Conservation (phyloP, 495 filamentous ascomycete genomes). For the Xanthoparmelia taractica region DNA sequence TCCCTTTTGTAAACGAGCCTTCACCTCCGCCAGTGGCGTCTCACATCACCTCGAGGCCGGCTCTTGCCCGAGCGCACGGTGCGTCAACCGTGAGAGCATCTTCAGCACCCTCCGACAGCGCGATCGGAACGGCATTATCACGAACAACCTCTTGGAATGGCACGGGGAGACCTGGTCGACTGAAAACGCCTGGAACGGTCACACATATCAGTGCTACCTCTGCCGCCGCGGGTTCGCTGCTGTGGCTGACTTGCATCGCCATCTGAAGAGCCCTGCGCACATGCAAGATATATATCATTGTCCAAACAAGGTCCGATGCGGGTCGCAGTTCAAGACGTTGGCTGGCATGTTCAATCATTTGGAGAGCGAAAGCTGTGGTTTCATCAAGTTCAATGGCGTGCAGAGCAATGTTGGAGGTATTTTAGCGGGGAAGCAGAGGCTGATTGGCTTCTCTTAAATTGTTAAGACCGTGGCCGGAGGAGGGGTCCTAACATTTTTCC, state of each 20-base stretch:
- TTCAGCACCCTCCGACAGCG: constrained; percentile 43
- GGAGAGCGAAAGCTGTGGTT: constrained; percentile 47
- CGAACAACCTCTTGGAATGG: constrained; percentile 37
- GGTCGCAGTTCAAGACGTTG: constrained; percentile 40
- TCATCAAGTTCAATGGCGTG: constrained; percentile 43
- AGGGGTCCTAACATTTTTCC: too few species aligned
- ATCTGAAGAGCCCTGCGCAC: constrained; percentile 37
- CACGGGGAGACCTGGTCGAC: constrained; percentile 26
- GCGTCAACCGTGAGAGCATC: constrained; percentile 39
- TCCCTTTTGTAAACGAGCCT: constrained; percentile 38
- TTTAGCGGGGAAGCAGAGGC: constrained; percentile 11
- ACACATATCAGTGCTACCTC: constrained; percentile 39
- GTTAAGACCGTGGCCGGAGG: too few species aligned
- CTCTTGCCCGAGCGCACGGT: constrained; percentile 33
- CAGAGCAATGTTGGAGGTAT: constrained; percentile 28
- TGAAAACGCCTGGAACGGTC: constrained; percentile 34
- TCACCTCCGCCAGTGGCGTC: constrained; percentile 38
- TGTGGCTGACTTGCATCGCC: constrained; percentile 26
- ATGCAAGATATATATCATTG: constrained; percentile 48
- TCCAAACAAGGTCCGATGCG: constrained; percentile 36
- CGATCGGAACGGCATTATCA: constrained; percentile 38
- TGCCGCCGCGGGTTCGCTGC: constrained; percentile 33
- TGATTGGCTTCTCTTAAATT: constrained; percentile 18
- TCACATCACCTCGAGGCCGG: constrained; percentile 41
- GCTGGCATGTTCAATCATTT: constrained; percentile 47